Base-by-base conservation (phyloP, 495 filamentous ascomycete species). In the Penicillium dipodomyicola region DNA sequence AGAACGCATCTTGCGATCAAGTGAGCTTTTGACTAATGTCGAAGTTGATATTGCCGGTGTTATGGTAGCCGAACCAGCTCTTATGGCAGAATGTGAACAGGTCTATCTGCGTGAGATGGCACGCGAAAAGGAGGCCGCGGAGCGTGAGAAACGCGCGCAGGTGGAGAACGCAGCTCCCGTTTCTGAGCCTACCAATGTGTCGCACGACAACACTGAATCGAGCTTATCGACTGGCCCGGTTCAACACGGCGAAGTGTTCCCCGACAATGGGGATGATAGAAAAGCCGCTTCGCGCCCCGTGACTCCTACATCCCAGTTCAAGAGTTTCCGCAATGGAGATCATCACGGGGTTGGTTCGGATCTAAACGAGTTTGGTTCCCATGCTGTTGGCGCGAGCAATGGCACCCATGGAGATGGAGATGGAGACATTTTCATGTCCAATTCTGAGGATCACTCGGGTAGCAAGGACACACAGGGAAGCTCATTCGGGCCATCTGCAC, bases 21-120 rank as follows among this genome's bases (percentile, higher is more conserved):
- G 92, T 59, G 94, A 98, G 71, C 84, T 98, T 45, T 72, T 89
- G 4, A 83, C 90, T 15, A 97, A 97, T 67, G 91, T 95, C 2
- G 91, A 96, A 62, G 92, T 97, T 14, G 94, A 97, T 68, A 84
- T 96, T 56, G 77, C 80, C 14, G 80, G 80, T 27, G 84, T 96
- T 35, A 83, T 86, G 55, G 64, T 70, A n/a, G 75, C 78, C 33
- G 80, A 85, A 20, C 86, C 92, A 42, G 80, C 76, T 29, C 78
- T 84, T 11, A 76, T 89, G 3, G 80, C 79, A 4, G 87, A 90
- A 58, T 88, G 86, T 60, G 87, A 91, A 59, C 79, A 82, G 46
- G 80, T 92, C 8, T 92, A 91, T 67, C 62, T 79, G n/a, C 82
- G 91, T 47, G 89, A 96, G 64, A 64, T 86, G 56, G 81, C 84